Evolutionary conservation across 176 grass and related monocot genomes (phyloP).

Genomic region (Lolium rigidum): DNA sequence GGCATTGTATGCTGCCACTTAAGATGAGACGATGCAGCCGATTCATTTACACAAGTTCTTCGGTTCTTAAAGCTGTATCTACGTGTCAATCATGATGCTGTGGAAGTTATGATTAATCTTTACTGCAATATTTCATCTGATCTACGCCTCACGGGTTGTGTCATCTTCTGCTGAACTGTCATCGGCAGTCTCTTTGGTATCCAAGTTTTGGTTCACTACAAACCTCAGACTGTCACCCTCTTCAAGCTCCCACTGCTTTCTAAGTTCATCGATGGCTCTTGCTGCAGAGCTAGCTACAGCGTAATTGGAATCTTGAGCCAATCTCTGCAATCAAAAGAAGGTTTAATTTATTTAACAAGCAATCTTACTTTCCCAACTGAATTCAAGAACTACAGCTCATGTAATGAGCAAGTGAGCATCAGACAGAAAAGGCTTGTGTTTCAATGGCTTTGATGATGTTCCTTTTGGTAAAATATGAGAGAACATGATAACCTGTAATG

Average conservation of each 20-base stretch:
- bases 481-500: constrained; percentile 72
- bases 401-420: constrained; percentile 11
- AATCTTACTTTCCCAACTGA: constrained; percentile 5
- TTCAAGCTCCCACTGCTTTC: constrained; percentile 93
- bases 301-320: constrained; percentile 86
- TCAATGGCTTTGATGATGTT: background rate
- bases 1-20: background rate
- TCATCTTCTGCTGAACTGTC: constrained; percentile 38
- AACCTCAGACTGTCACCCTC: constrained; percentile 93
- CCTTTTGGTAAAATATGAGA: too few species aligned
- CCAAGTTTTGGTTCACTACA: constrained; percentile 64
- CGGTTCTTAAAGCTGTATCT: background rate
- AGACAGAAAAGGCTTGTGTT: background rate
- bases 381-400: constrained; percentile 2
- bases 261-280: constrained; percentile 85
- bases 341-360: background rate
- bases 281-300: constrained; percentile 76
- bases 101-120: background rate
- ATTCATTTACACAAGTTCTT: background rate
- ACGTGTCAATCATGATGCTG: background rate
- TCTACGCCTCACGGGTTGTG: constrained; percentile 18
- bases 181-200: constrained; percentile 32
- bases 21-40: background rate
- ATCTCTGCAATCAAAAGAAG: constrained; percentile 59
- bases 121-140: background rate